These are phyloP conservation scores for Calonectria pauciramosa DNA, from an alignment of 2,329 filamentous ascomycete species.

Conservation along the genomic window DNA sequence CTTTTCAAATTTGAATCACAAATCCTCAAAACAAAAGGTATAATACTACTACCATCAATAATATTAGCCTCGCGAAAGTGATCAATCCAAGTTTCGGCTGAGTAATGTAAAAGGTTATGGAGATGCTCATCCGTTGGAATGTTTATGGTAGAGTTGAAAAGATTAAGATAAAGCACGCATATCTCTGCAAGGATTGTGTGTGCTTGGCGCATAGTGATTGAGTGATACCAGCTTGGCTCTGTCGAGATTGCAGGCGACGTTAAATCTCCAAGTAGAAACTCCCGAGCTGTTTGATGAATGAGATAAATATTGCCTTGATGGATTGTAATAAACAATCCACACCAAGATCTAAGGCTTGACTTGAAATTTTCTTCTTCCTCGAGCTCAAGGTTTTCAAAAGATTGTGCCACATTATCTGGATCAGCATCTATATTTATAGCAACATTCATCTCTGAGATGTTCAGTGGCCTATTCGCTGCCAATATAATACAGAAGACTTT, in stretches of 20 bases:
- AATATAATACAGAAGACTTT: slow-evolving; percentile 45
- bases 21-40: neutral
- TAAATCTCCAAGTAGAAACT: slow-evolving; percentile 45
- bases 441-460: slow-evolving; percentile 47
- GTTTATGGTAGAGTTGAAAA: neutral
- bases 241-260: neutral
- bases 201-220: slow-evolving; percentile 36
- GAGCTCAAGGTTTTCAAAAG: slow-evolving; percentile 38
- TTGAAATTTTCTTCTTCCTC: slow-evolving; percentile 38
- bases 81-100: neutral
- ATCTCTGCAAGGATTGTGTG: slow-evolving; percentile 35
- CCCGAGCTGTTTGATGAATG: slow-evolving; percentile 50
- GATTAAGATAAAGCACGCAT: neutral
- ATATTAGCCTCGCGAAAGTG: neutral
- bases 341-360: slow-evolving; percentile 37
- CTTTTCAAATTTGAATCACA: neutral
- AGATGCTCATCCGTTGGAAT: neutral
- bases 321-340: slow-evolving; percentile 47
- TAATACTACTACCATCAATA: neutral
- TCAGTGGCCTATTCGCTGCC: slow-evolving; percentile 44
- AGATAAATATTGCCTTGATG: slow-evolving; percentile 47
- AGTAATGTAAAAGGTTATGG: neutral
- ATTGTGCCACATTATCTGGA: neutral
- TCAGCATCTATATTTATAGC: slow-evolving; percentile 36
- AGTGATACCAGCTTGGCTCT: slow-evolving; percentile 33